A percentile compares a stretch with the other conserved stretches of the same genome.
phyloP scores from a whole-genome alignment of 2,329 filamentous ascomycete genomes.

The Aspergillus latus region DNA sequence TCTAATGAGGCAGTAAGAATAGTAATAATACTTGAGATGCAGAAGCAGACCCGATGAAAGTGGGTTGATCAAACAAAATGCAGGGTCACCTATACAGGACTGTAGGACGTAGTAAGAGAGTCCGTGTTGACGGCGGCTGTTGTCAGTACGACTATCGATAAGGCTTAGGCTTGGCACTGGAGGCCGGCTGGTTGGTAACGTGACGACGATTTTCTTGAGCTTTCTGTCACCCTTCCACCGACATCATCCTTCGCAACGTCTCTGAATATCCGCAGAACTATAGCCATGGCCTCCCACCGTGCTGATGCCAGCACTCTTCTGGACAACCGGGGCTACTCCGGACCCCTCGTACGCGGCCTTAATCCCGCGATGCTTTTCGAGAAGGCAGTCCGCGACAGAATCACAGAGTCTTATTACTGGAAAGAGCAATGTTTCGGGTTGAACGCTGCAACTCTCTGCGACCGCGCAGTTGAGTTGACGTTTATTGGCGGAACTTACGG shows the following conservation, averaged over 20 bases:
- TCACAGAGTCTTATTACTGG: constrained; percentile 95
- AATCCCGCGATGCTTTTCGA: constrained; percentile 96
- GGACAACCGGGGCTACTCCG: constrained; percentile 82
- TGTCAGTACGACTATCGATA: constrained; percentile 44
- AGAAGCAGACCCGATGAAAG: not conserved
- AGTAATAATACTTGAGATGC: not conserved
- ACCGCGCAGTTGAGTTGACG: constrained; percentile 80
- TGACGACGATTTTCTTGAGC: constrained; percentile 9
- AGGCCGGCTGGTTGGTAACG: not conserved
- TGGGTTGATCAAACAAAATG: not conserved
- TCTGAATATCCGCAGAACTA: constrained; percentile 48
- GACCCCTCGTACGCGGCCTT: constrained; percentile 77
- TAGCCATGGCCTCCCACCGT: constrained; percentile 57
- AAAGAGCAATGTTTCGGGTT: constrained; percentile 98
- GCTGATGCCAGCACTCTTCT: constrained; percentile 77
- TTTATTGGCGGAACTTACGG: constrained; percentile 90
- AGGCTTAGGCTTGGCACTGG: constrained; percentile 17
- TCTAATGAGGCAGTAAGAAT: not conserved
- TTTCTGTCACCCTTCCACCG: not conserved
- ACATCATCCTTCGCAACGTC: not conserved
- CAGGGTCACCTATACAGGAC: not conserved
- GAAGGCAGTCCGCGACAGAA: constrained; percentile 91
- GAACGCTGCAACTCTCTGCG: constrained; percentile 76
- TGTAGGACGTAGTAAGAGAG: not conserved
- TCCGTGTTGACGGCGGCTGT: constrained; percentile 15